Conservation (phyloP, 768 basidiomycete species). For the Galerina marginata region DNA sequence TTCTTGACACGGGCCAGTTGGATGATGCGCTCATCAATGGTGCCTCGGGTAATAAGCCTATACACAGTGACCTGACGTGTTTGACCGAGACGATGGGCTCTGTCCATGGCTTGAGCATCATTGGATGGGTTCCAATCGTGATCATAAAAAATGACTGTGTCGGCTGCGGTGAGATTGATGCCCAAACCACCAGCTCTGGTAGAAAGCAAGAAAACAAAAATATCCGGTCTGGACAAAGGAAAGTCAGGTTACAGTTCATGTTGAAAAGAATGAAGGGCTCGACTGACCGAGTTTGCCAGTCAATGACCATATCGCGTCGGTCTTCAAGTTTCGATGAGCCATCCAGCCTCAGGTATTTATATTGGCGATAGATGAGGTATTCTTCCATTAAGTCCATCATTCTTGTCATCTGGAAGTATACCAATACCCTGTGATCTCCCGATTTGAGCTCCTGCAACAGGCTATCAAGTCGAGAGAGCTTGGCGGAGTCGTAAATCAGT, state of each 20-base stretch:
- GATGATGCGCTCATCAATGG: slow-evolving; percentile 96
- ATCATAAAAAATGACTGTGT: slow-evolving; percentile 95
- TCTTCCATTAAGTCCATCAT: slow-evolving; percentile 99
- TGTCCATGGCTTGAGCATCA: slow-evolving; percentile 98
- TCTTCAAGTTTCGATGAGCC: slow-evolving; percentile 96
- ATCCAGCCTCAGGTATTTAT: slow-evolving; percentile 92
- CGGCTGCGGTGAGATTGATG: slow-evolving; percentile 94
- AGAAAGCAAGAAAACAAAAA: slow-evolving; percentile 89
- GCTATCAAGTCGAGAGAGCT: slow-evolving; percentile 87
- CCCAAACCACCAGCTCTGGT: slow-evolving; percentile 96
- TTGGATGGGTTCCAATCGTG: slow-evolving; percentile 98
- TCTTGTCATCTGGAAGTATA: slow-evolving; percentile 99
- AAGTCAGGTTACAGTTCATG: slow-evolving; percentile 2
- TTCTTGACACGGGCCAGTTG: slow-evolving; percentile 96
- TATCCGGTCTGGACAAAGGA: slow-evolving; percentile 65
- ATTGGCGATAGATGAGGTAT: slow-evolving; percentile 95
- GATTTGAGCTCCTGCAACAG: slow-evolving; percentile 92
- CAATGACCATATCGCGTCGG: slow-evolving; percentile 97
- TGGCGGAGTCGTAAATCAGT: slow-evolving; percentile 95
- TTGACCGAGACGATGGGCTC: slow-evolving; percentile 95
- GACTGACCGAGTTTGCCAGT: slow-evolving; percentile 94
- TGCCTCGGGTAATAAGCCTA: slow-evolving; percentile 90
- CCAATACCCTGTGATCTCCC: slow-evolving; percentile 89
- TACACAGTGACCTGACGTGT: slow-evolving; percentile 98
- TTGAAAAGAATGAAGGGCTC: background rate